Base-by-base conservation (phyloP, 805 yeast genomes). In the Metschnikowia sp. region DNA sequence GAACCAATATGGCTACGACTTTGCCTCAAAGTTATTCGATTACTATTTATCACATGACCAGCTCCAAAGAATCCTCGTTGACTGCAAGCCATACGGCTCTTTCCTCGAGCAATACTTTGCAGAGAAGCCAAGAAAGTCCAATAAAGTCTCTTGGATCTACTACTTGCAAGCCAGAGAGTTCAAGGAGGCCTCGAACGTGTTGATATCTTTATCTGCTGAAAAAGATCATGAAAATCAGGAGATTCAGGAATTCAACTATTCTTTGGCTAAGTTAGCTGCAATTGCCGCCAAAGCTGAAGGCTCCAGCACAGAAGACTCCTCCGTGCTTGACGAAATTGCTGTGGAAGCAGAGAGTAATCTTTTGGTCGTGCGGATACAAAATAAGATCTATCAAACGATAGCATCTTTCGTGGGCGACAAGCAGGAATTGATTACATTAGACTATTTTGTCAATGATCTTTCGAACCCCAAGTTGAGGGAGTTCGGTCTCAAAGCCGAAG, bases 71-170 rank as follows among this genome's bases (percentile, higher is more conserved):
- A 60, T 89, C 29, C 70, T 90, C 41, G 66, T 77, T 10, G 80
- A 76, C 12, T 84, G 84, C 60, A 77, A 80, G 8, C 71, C 76
- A 29, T 80, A 80, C 56, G 70, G 75, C 28, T 62, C 64, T 1
- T 77, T 67, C 52, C 64, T 88, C 44, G 68, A 75, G 28, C 63
- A 65, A 51, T 90, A 82, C 58, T 76, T 90, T 49, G 54, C 62
- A 2, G 72, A 73, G 30, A 61, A 68, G 28, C 55, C 58, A 5
- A 57, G 65, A 2, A 70, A 72, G 47, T 77, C 79, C 33, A 74
- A 80, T 4, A 66, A 75, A 36, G 76, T 87, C 42, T 76, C 88
- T 2, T 90, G 96, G 96, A 83, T 89, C 18, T 75, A 79, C 47
- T 77, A 84, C 47, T 62, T 88, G 11, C 61, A 79, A 31, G 79